phyloP scores from a whole-genome alignment of 148 eudicot genomes.

The Agrostemma githago region DNA sequence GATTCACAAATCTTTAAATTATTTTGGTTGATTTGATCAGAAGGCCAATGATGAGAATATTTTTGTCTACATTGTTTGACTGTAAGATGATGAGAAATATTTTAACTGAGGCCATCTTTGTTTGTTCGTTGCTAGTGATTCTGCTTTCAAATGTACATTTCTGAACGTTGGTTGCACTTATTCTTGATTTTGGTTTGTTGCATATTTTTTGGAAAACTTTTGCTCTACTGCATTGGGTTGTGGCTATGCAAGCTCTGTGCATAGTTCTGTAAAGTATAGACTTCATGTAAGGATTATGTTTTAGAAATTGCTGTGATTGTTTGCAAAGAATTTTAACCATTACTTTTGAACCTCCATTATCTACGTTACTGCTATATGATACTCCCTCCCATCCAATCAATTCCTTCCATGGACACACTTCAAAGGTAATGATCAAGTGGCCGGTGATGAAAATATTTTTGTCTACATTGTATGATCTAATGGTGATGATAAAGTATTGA shows the following conservation, averaged over 20 bases:
- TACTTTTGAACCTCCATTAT: too few species aligned
- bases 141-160: background rate
- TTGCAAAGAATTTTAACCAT: too few species aligned
- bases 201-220: background rate
- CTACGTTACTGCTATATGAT: background rate
- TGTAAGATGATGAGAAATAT: slow-evolving; percentile 8
- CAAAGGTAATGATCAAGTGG: background rate
- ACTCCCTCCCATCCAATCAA: too few species aligned
- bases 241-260: background rate
- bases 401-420: too few species aligned
- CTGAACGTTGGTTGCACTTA: background rate
- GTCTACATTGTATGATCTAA: slow-evolving; percentile 13
- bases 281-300: too few species aligned
- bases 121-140: background rate
- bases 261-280: background rate
- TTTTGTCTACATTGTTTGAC: slow-evolving; percentile 20
- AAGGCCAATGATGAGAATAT: slow-evolving; percentile 21
- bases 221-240: background rate
- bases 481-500: background rate
- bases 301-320: too few species aligned
- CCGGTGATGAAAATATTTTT: slow-evolving; percentile 19
- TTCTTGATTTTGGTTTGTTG: background rate
- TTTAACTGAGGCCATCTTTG: slow-evolving; percentile 15
- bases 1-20: background rate
- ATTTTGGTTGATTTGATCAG: background rate